These are phyloP conservation scores for Hemileccinum impolitum DNA, from an alignment of 768 basidiomycete species.

Conservation along the genomic window DNA sequence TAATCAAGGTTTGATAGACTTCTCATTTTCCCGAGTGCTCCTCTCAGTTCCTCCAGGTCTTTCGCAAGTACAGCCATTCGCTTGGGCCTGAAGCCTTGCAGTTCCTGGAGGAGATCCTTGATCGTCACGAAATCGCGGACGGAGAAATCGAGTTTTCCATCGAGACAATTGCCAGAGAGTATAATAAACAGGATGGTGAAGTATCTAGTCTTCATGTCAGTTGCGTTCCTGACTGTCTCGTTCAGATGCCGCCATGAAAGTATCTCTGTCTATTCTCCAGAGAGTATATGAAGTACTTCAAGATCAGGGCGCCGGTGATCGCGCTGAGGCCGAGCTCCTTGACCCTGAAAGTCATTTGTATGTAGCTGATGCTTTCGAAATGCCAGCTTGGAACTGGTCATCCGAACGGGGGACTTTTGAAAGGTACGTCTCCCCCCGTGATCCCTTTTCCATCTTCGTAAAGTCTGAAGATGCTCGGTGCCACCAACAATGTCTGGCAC, in stretches of 20 bases:
- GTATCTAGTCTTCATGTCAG: constrained; percentile 9
- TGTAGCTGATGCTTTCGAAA: constrained; percentile 88
- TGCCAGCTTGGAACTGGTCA: constrained; percentile 94
- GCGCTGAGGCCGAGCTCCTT: constrained; percentile 56
- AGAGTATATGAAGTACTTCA: constrained; percentile 76
- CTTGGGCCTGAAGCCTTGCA: constrained; percentile 75
- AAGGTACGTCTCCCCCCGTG: constrained; percentile 47
- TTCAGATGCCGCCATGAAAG: constrained; percentile 79
- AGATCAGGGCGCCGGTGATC: constrained; percentile 49
- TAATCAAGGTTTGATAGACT: constrained; percentile 39
- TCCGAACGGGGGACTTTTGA: constrained; percentile 83
- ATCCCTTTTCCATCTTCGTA: constrained; percentile 4
- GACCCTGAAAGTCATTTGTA: constrained; percentile 81
- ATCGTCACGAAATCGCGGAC: constrained; percentile 65
- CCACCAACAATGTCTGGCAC: constrained; percentile 75
- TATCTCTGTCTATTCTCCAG: constrained; percentile 60
- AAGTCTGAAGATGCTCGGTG: constrained; percentile 37
- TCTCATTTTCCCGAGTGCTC: not conserved
- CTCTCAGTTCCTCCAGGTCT: constrained; percentile 48
- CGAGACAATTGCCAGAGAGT: constrained; percentile 80
- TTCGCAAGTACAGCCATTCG: constrained; percentile 85
- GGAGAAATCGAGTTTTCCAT: constrained; percentile 71
- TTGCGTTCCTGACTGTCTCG: not conserved
- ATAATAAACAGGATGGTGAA: constrained; percentile 84
- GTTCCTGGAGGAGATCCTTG: constrained; percentile 68